These are phyloP conservation scores for apple (Malus domestica) DNA, from an alignment of 306 rosid species.

Conservation along the genomic window DNA sequence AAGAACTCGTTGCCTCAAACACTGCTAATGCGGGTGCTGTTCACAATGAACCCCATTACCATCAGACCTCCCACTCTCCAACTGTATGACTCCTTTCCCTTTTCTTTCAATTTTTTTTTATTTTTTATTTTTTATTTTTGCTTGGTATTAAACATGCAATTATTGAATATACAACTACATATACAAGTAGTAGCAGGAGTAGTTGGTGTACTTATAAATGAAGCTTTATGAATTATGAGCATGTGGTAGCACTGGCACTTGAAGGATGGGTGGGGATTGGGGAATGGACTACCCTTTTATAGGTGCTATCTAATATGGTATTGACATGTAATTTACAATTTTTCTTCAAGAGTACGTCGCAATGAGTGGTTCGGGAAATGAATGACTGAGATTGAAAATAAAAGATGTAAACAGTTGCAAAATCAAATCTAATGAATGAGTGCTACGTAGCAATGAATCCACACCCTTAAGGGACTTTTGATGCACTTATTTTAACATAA, in stretches of 20 bases:
- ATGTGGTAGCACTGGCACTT: constrained; percentile 9
- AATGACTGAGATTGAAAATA: neutral
- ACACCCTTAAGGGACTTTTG: neutral
- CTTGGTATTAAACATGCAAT: constrained; percentile 1
- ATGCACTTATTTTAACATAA: neutral
- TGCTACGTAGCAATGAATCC: too few species aligned
- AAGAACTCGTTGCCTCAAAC: constrained; percentile 59
- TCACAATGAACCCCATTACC: constrained; percentile 43
- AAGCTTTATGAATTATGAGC: constrained; percentile 5
- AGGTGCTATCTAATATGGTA: neutral
- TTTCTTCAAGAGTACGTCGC: neutral
- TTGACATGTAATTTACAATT: neutral
- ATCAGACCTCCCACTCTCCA: constrained; percentile 62
- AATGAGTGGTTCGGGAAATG: neutral
- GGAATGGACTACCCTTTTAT: neutral
- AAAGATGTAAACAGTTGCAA: too few species aligned
- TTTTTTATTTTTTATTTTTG: constrained; percentile 4
- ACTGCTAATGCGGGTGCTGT: constrained; percentile 29
- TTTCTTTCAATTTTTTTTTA: neutral
- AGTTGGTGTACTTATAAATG: constrained; percentile 11
- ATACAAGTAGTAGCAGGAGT: neutral
- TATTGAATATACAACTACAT: neutral
- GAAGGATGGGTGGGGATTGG: neutral
- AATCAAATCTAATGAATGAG: too few species aligned
- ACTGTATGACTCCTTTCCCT: constrained; percentile 58